phyloP scores from a whole-genome alignment of 2,329 filamentous ascomycete species.

The Penicillium sp. region DNA sequence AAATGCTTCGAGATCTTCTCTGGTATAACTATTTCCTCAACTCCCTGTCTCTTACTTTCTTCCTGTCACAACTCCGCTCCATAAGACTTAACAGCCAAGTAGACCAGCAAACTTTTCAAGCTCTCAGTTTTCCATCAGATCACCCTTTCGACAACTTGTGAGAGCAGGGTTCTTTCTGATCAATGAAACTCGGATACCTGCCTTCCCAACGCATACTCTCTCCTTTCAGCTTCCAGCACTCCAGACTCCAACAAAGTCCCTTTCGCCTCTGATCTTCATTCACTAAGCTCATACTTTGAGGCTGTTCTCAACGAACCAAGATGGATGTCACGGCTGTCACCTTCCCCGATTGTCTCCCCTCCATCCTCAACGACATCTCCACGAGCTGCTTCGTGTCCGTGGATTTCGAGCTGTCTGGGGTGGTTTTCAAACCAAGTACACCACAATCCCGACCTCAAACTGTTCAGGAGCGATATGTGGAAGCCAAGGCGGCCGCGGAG shows the following conservation, averaged over 20 bases:
- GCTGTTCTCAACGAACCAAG: background rate
- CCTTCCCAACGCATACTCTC: background rate
- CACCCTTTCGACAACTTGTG: background rate
- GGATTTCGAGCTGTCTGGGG: constrained; percentile 67
- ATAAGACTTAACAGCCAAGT: background rate
- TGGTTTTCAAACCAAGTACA: constrained; percentile 47
- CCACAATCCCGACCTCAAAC: constrained; percentile 47
- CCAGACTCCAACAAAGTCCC: background rate
- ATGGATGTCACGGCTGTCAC: constrained; percentile 59
- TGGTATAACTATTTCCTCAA: background rate
- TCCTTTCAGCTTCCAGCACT: background rate
- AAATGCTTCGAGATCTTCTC: background rate
- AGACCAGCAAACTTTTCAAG: background rate
- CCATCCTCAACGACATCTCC: constrained; percentile 58
- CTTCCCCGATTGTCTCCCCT: constrained; percentile 54
- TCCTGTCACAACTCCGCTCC: background rate
- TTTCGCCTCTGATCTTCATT: background rate
- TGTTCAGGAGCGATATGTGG: constrained; percentile 61
- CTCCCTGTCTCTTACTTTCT: background rate
- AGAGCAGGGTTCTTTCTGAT: background rate
- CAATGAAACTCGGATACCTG: background rate
- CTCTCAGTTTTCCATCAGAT: background rate
- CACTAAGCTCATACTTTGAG: background rate
- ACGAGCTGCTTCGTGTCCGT: constrained; percentile 62
- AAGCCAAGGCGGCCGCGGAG: constrained; percentile 61